Evolutionary conservation across 768 basidiomycete species (phyloP).

Genomic region (Suillus subluteus): DNA sequence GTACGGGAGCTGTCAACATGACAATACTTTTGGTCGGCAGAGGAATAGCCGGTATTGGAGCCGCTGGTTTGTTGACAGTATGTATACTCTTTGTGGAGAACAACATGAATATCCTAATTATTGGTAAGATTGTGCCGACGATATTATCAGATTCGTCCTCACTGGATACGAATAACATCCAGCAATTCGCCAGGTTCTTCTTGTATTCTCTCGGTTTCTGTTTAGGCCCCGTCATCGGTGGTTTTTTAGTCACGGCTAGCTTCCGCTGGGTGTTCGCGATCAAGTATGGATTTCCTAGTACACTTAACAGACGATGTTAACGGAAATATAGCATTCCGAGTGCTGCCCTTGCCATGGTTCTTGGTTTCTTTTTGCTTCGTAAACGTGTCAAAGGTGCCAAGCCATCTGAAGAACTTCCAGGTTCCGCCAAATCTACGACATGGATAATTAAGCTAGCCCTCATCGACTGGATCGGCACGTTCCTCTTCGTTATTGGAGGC

Average conservation of each 20-base stretch:
- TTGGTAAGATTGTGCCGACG: slow-evolving; percentile 42
- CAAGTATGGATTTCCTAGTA: slow-evolving; percentile 40
- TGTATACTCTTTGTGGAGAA: slow-evolving; percentile 7
- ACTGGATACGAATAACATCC: slow-evolving; percentile 46
- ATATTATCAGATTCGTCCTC: slow-evolving; percentile 48
- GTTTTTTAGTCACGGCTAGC: slow-evolving; percentile 40
- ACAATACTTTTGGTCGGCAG: slow-evolving; percentile 48
- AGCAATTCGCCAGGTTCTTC: slow-evolving; percentile 44
- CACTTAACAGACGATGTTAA: neutral
- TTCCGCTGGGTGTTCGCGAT: slow-evolving; percentile 62
- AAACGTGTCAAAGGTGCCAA: slow-evolving; percentile 29
- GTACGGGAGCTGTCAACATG: slow-evolving; percentile 52
- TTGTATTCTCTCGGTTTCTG: slow-evolving; percentile 48
- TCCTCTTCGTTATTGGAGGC: slow-evolving; percentile 46
- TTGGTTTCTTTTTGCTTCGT: slow-evolving; percentile 47
- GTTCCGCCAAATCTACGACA: slow-evolving; percentile 9
- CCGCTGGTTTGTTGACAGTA: slow-evolving; percentile 45
- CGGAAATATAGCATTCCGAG: slow-evolving; percentile 42
- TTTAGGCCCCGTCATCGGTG: slow-evolving; percentile 48
- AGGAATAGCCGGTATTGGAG: slow-evolving; percentile 54
- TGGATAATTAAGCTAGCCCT: slow-evolving; percentile 34
- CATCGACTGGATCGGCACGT: slow-evolving; percentile 52
- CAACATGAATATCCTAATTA: neutral
- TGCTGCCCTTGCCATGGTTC: slow-evolving; percentile 36
- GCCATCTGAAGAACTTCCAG: slow-evolving; percentile 17